These are phyloP conservation scores for Thymus quinquecostatus DNA, from an alignment of 257 asterid species.

Conservation along the genomic window DNA sequence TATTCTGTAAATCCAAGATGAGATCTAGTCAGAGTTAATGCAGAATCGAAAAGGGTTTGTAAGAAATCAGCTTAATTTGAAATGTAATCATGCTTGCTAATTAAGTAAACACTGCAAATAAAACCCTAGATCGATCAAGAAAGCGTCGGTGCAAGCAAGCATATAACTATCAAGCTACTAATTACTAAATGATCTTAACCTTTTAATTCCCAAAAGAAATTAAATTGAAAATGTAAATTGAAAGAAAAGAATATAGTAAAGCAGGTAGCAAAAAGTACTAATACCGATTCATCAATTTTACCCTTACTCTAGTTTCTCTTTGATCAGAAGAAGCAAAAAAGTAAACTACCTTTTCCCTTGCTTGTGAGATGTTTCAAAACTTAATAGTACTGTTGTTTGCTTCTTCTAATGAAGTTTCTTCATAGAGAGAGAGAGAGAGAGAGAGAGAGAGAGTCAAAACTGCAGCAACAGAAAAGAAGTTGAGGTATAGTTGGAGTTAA, in stretches of 20 bases:
- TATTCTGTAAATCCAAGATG: background rate
- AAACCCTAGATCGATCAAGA: conserved; percentile 61
- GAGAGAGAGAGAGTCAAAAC: conserved; percentile 4
- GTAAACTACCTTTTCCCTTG: conserved; percentile 44
- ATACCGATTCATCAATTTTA: conserved; percentile 29
- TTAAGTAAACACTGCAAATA: conserved; percentile 30
- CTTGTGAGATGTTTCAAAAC: conserved; percentile 35
- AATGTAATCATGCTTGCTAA: conserved; percentile 12
- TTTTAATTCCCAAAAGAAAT: conserved; percentile 34
- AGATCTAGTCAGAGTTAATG: conserved; percentile 32
- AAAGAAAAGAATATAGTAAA: conserved; percentile 16
- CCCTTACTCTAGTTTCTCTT: conserved; percentile 28
- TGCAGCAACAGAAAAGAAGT: conserved; percentile 32
- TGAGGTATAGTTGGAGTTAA: conserved; percentile 13
- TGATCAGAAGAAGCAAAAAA: conserved; percentile 44
- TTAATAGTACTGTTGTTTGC: conserved; percentile 23
- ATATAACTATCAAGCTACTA: too few relatives aligned
- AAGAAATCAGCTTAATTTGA: background rate
- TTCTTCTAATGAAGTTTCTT: conserved; percentile 9
- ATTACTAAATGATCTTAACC: conserved; percentile 17
- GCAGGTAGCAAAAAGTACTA: conserved; percentile 30
- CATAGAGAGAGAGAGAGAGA: too few relatives aligned
- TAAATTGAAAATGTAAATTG: conserved; percentile 15
- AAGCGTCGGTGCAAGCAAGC: conserved; percentile 26
- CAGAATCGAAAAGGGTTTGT: conserved; percentile 19